A percentile compares a stretch with the other conserved stretches of the same genome.
phyloP scores from a whole-genome alignment of 805 yeast species.

The Lachancea waltii region DNA sequence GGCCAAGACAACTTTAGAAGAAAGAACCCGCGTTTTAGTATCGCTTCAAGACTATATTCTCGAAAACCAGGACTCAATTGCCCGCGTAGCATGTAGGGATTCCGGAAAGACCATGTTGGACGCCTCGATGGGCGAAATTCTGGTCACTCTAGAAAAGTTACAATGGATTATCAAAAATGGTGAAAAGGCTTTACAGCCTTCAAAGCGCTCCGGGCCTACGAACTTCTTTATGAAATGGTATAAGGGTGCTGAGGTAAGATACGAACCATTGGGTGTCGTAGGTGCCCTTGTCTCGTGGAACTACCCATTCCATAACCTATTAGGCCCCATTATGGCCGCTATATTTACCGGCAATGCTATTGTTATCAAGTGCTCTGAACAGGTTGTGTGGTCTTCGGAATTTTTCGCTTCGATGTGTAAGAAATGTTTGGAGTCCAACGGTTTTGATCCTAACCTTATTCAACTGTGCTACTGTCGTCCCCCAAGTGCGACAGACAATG shows the following conservation, averaged over 20 bases:
- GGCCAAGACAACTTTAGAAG: conserved; percentile 44
- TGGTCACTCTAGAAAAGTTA: conserved; percentile 90
- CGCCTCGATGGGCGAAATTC: conserved; percentile 92
- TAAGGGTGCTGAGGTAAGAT: conserved; percentile 88
- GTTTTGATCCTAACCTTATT: conserved; percentile 72
- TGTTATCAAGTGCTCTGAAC: conserved; percentile 90
- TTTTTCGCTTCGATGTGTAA: conserved; percentile 69
- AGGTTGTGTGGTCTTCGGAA: conserved; percentile 89
- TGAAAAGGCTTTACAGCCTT: conserved; percentile 58
- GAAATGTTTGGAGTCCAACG: conserved; percentile 65
- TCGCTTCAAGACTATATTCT: conserved; percentile 67
- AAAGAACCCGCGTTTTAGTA: conserved; percentile 62
- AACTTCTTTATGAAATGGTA: conserved; percentile 72
- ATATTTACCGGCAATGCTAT: conserved; percentile 88
- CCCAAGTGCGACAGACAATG: conserved; percentile 32
- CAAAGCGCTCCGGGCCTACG: conserved; percentile 81
- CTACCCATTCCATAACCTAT: conserved; percentile 88
- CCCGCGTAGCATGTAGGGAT: conserved; percentile 91
- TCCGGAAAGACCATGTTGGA: conserved; percentile 94
- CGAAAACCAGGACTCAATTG: conserved; percentile 78
- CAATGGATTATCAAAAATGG: conserved; percentile 88
- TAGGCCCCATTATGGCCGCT: conserved; percentile 90
- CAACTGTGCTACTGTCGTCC: conserved; percentile 89
- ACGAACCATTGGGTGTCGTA: conserved; percentile 84
- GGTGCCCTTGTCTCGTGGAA: conserved; percentile 95